phyloP scores from a whole-genome alignment of 208 protist species.

The Leptomonas seymouri region DNA sequence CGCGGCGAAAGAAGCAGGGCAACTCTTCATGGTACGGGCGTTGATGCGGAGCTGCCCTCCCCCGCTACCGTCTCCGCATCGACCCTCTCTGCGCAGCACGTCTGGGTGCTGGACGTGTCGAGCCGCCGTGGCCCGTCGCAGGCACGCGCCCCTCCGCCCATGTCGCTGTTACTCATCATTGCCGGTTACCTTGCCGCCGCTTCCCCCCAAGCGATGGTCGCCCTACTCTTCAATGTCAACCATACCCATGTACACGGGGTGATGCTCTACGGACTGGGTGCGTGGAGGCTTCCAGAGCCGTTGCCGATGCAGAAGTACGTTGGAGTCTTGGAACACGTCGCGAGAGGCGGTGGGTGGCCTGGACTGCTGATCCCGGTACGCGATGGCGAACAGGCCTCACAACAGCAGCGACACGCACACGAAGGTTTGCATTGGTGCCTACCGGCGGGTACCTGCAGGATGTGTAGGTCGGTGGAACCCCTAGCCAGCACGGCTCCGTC shows the following conservation, averaged over 20 bases:
- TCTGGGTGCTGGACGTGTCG: constrained; percentile 61
- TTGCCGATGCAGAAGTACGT: constrained; percentile 33
- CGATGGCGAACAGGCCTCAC: background rate
- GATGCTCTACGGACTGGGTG: constrained; percentile 61
- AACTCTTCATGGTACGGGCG: too few species aligned
- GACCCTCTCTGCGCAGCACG: constrained; percentile 58
- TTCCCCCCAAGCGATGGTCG: constrained; percentile 40
- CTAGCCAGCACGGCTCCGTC: background rate
- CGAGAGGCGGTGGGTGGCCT: constrained; percentile 50
- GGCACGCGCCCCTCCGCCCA: constrained; percentile 16
- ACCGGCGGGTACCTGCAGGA: constrained; percentile 15
- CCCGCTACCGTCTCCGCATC: constrained; percentile 7
- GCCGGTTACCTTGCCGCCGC: constrained; percentile 69
- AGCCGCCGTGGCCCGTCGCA: too few species aligned
- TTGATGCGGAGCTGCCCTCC: background rate
- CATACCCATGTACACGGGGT: constrained; percentile 63
- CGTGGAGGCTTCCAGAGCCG: constrained; percentile 58
- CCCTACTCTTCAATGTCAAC: constrained; percentile 54
- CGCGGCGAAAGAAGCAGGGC: too few species aligned
- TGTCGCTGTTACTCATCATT: constrained; percentile 45
- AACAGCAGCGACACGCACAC: background rate
- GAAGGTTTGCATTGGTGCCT: constrained; percentile 70
- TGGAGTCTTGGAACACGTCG: constrained; percentile 44
- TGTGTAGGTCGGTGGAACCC: constrained; percentile 24
- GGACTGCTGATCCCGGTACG: constrained; percentile 31